Conservation (phyloP, 257 asterid genomes). For the Knoxia roxburghii region DNA sequence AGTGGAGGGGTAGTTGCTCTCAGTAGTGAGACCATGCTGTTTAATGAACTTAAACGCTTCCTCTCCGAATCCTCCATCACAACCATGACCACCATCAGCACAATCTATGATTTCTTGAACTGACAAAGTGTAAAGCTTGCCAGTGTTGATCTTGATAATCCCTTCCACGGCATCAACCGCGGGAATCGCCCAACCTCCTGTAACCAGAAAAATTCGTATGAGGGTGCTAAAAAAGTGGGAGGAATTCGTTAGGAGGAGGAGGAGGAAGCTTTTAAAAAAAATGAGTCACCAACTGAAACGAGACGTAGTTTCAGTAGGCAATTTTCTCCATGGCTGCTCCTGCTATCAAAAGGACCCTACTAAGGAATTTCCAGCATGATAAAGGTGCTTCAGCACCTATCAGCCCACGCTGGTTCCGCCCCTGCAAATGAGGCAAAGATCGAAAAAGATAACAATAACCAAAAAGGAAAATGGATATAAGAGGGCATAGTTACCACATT, state of each 20-base stretch:
- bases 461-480: not conserved
- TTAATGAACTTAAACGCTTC: conserved; percentile 24
- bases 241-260: too few relatives aligned
- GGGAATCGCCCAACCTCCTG: conserved; percentile 17
- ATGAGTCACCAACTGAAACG: too few relatives aligned
- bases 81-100: conserved; percentile 9
- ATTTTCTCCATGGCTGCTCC: too few relatives aligned
- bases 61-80: conserved; percentile 7
- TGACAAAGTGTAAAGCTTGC: conserved; percentile 14
- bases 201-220: too few relatives aligned
- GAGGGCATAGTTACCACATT: conserved; percentile 20
- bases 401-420: too few relatives aligned
- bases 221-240: too few relatives aligned
- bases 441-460: not conserved
- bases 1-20: conserved; percentile 18
- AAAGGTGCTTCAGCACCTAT: too few relatives aligned
- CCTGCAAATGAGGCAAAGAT: too few relatives aligned
- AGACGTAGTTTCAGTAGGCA: too few relatives aligned
- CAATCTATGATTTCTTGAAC: conserved; percentile 13
- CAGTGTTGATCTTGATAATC: conserved; percentile 15
- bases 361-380: too few relatives aligned
- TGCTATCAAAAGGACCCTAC: too few relatives aligned
- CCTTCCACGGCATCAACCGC: conserved; percentile 18
- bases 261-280: too few relatives aligned
- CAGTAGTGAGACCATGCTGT: conserved; percentile 23